phyloP scores from a whole-genome alignment of 495 filamentous ascomycete genomes.

The Letharia lupina region DNA sequence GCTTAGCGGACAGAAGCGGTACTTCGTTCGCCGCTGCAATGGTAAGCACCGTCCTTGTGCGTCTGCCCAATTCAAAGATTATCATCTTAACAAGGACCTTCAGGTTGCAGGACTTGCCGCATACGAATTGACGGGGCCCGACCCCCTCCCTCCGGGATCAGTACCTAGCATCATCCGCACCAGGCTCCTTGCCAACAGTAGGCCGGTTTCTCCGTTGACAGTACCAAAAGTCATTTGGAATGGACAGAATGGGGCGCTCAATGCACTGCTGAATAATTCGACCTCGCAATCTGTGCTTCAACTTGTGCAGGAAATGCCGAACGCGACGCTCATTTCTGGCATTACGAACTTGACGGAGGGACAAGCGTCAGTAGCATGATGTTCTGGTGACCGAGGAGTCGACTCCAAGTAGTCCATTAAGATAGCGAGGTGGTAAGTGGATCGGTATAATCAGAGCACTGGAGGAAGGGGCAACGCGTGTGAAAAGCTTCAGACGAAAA shows the following conservation, averaged over 20 bases:
- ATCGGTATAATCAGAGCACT: background rate
- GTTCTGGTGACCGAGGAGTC: background rate
- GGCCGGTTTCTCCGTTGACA: background rate
- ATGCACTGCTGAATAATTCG: background rate
- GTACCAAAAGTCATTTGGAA: background rate
- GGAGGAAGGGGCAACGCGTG: too few relatives aligned
- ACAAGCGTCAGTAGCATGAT: background rate
- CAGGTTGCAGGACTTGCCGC: constrained; percentile 4
- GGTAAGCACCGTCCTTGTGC: background rate
- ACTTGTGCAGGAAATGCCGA: background rate
- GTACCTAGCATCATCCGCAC: background rate
- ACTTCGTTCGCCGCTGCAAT: constrained; percentile 3
- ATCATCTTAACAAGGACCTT: background rate
- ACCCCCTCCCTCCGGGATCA: background rate
- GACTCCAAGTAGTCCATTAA: too few relatives aligned
- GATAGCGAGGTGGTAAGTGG: background rate
- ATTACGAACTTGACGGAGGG: background rate
- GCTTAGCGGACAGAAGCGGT: background rate
- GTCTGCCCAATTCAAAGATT: background rate
- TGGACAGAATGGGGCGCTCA: background rate
- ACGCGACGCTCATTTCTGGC: background rate
- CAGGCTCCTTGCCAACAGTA: background rate
- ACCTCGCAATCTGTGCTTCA: background rate
- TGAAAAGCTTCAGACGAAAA: too few relatives aligned
- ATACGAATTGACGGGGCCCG: background rate